These are phyloP conservation scores for Cardamine resedifolia DNA, from an alignment of 345 rosid species.

Conservation along the genomic window DNA sequence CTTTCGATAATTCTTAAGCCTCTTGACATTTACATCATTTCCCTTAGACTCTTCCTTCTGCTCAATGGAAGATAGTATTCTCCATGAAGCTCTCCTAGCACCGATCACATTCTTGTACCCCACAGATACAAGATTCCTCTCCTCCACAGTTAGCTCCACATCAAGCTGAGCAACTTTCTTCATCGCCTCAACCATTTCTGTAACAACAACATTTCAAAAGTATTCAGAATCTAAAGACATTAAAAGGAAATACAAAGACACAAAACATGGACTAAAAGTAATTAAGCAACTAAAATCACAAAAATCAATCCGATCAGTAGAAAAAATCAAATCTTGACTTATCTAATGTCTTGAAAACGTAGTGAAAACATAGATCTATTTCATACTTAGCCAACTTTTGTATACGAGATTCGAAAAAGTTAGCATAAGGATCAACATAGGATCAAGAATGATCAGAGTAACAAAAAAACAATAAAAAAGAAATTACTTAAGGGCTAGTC, in stretches of 20 bases:
- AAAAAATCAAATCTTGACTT: constrained; percentile 20
- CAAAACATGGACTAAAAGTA: neutral
- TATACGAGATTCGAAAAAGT: neutral
- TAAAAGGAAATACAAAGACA: neutral
- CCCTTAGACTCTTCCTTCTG: constrained; percentile 66
- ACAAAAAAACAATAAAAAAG: neutral
- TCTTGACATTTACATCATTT: constrained; percentile 46
- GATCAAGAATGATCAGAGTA: constrained; percentile 13
- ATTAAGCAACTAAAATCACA: constrained; percentile 1
- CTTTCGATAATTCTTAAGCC: constrained; percentile 50
- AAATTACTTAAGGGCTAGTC: neutral
- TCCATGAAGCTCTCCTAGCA: constrained; percentile 64
- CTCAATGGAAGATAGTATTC: constrained; percentile 65
- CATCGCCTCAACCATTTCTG: constrained; percentile 74
- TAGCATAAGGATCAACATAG: neutral
- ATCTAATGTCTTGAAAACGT: neutral
- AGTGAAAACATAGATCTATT: constrained; percentile 13
- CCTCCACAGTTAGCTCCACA: constrained; percentile 56
- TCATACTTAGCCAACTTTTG: neutral
- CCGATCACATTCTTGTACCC: constrained; percentile 76
- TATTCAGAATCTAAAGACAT: neutral
- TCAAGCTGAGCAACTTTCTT: constrained; percentile 59
- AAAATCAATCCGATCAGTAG: no score
- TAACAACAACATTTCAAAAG: neutral
- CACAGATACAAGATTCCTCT: constrained; percentile 65